Percentiles rank a stretch among this genome's conserved stretches.
Evolutionary conservation across 2,329 filamentous ascomycete genomes (phyloP).

Genomic region (Pseudogymnoascus sp.): DNA sequence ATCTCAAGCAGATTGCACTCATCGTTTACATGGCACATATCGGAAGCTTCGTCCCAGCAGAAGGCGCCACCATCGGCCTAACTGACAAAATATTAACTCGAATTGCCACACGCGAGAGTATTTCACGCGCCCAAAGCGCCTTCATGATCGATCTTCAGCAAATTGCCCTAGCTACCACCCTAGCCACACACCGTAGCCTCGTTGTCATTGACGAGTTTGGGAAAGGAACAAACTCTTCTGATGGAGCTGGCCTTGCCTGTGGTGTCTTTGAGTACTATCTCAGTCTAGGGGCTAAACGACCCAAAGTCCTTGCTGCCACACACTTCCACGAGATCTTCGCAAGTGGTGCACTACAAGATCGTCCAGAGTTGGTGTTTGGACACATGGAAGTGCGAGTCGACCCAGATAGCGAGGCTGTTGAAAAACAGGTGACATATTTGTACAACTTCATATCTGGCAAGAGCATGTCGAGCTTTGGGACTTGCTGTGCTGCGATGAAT

Average conservation of each 20-base stretch:
- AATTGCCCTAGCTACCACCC: conserved; percentile 64
- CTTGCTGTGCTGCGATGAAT: conserved; percentile 76
- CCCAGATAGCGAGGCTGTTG: conserved; percentile 37
- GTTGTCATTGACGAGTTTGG: conserved; percentile 90
- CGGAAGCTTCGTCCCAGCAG: conserved; percentile 83
- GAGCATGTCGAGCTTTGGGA: conserved; percentile 76
- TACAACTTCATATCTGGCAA: conserved; percentile 62
- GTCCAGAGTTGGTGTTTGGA: conserved; percentile 46
- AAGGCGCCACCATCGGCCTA: conserved; percentile 66
- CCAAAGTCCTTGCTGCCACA: conserved; percentile 53
- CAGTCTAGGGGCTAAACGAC: conserved; percentile 36
- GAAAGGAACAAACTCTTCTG: conserved; percentile 51
- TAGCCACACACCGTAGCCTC: conserved; percentile 68
- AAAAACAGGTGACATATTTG: conserved; percentile 63
- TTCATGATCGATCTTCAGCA: conserved; percentile 80
- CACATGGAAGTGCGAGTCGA: conserved; percentile 67
- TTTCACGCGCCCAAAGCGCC: conserved; percentile 50
- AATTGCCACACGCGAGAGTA: conserved; percentile 64
- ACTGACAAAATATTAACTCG: conserved; percentile 90
- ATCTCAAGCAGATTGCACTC: conserved; percentile 84
- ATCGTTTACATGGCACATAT: conserved; percentile 90
- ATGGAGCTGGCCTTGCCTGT: conserved; percentile 50
- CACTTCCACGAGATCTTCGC: conserved; percentile 69
- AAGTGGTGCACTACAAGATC: conserved; percentile 44
- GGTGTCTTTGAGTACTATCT: conserved; percentile 51